Conservation (phyloP, 1,139 yeast species). For the Geotrichum reessii region DNA sequence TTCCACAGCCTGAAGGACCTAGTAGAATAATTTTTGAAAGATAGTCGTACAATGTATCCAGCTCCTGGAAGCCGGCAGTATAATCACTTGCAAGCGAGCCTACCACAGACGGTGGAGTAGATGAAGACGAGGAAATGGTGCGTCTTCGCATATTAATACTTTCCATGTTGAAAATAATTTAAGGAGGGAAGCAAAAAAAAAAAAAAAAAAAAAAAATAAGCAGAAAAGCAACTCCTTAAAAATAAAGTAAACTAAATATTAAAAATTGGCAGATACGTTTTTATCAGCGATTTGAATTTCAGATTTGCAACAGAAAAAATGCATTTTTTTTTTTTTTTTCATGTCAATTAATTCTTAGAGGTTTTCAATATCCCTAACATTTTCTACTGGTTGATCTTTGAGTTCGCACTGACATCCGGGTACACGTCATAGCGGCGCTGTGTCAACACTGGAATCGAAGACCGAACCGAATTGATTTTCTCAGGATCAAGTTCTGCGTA, state of each 20-base stretch:
- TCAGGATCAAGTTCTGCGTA: constrained; percentile 73
- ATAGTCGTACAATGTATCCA: constrained; percentile 39
- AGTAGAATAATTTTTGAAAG: constrained; percentile 43
- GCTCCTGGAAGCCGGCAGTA: constrained; percentile 24
- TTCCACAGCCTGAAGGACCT: constrained; percentile 46
- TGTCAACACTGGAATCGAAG: constrained; percentile 66
- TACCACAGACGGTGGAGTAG: constrained; percentile 24
- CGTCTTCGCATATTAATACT: constrained; percentile 26
- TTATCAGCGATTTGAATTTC: not conserved
- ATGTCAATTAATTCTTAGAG: no score
- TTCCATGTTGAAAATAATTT: not conserved
- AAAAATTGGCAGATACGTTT: not conserved
- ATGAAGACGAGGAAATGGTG: constrained; percentile 29
- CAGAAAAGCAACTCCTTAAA: not conserved
- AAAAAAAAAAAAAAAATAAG: constrained; percentile 2
- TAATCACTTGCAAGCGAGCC: constrained; percentile 23
- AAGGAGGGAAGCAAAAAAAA: not conserved
- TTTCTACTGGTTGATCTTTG: constrained; percentile 5
- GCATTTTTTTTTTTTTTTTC: no score
- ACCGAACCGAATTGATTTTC: constrained; percentile 54
- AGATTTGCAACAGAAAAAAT: no score
- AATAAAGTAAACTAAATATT: not conserved
- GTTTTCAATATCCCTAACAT: not conserved
- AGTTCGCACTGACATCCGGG: constrained; percentile 45
- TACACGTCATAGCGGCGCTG: constrained; percentile 88